Evolutionary conservation across 345 rosid species (phyloP), one percentile per base, ranked within the genome.

Genomic region (Sisymbrium irio): DNA sequence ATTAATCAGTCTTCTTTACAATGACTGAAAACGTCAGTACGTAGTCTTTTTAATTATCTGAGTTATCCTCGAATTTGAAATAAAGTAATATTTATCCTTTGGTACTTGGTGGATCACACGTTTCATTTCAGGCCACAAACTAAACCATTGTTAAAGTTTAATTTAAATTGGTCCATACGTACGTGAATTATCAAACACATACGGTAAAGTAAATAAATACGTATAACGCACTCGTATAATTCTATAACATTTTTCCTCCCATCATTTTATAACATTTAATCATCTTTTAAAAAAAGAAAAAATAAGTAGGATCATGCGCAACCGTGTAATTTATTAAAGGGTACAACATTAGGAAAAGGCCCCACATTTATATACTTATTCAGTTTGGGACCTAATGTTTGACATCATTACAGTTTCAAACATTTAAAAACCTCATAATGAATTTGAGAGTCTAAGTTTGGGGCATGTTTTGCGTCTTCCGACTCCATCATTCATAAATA

Each of bases 371-470:
- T 27, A 35, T 37, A 46, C 33, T 44, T 62, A 36, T 62, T 76
- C 51, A 54, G n/a, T 44, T 62, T 69, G 79, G 75, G 79, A 53
- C 75, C 75, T 76, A 36, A 54, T 76, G 71, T 69, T 76, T 76
- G 17, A 44, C 15, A 76, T 69, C 70, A 76, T 69, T 55, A 3
- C 53, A 69, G 53, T 54, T 27, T 9, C 30, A 45, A 69, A 76
- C 75, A 53, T 62, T 17, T 17, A 5, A 22, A 37, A 53, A 53
- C 47, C 69, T 60, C 41, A 41, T 62, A 62, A 75, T 53, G 11
- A 22, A 61, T 41, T 4, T 9, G 19, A 69, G 79, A 45, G 30
- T 55, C 57, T 44, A 62, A 62, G 69, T 76, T 76, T 69, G 28
- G 28, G 32, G 65, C 58, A 54, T 69, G 65, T 62, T 58, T 62